phyloP scores from a whole-genome alignment of 495 filamentous ascomycete genomes.

The Glonium stellatum region DNA sequence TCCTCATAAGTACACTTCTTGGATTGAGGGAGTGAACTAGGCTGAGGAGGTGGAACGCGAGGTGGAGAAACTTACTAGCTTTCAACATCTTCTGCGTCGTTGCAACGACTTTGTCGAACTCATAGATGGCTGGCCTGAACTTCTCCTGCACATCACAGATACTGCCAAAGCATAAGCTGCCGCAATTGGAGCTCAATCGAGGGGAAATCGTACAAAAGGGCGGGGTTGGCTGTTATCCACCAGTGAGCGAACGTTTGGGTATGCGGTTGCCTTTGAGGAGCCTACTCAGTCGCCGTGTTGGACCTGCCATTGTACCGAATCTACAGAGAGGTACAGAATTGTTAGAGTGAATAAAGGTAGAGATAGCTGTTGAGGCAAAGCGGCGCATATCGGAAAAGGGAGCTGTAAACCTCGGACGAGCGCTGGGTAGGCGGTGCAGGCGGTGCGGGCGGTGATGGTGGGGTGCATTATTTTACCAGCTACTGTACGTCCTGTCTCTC shows the following conservation, averaged over 20 bases:
- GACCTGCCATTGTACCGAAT: not conserved
- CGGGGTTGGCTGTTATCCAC: constrained; percentile 27
- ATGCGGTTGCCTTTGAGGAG: constrained; percentile 1
- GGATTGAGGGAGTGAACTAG: constrained; percentile 1
- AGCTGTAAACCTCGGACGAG: not conserved
- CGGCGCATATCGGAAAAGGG: not conserved
- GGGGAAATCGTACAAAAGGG: constrained; percentile 30
- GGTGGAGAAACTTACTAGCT: constrained; percentile 37
- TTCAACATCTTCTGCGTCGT: constrained; percentile 48
- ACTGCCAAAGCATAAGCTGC: constrained; percentile 42
- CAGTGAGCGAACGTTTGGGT: constrained; percentile 15
- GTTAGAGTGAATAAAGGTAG: not conserved
- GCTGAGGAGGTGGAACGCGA: not conserved
- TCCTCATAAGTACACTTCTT: constrained; percentile 2
- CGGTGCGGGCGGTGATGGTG: not conserved
- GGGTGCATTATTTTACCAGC: not conserved
- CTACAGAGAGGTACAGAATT: not conserved
- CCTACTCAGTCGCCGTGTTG: constrained; percentile 20
- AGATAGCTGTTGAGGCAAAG: not conserved
- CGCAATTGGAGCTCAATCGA: not conserved
- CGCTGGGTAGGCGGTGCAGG: not conserved
- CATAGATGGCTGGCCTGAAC: constrained; percentile 73
- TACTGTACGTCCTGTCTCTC: too few relatives aligned
- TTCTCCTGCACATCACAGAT: constrained; percentile 95
- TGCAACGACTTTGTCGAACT: constrained; percentile 66